Evolutionary conservation across 305 asterid genomes (phyloP).

Genomic region (Fraxinus greggii): DNA sequence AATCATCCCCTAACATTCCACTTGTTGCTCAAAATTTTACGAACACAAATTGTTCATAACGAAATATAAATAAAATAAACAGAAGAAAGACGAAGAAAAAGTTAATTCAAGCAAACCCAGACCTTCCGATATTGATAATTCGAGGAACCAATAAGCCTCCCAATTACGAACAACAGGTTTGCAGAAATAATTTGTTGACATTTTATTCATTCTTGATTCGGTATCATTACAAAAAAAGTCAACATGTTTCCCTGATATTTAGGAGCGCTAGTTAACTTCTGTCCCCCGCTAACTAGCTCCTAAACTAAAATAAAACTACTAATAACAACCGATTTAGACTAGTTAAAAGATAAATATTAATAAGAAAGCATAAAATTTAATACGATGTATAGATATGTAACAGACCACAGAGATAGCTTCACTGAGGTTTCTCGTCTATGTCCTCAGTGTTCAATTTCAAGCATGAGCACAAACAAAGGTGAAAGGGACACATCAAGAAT

Average conservation of each 20-base stretch:
- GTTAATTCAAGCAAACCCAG: not conserved
- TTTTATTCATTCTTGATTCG: not conserved
- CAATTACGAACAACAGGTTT: not conserved
- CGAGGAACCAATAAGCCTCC: not conserved
- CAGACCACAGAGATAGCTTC: not conserved
- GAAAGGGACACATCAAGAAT: not conserved
- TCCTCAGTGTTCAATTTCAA: not conserved
- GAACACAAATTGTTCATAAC: not conserved
- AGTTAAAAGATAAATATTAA: not conserved
- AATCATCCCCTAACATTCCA: not conserved
- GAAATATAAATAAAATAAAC: not conserved
- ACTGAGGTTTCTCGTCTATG: not conserved
- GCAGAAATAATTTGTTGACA: not conserved
- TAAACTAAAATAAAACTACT: not conserved
- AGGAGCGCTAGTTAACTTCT: not conserved
- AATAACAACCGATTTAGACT: not conserved
- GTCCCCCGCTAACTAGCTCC: not conserved
- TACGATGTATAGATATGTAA: not conserved
- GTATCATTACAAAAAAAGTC: not conserved
- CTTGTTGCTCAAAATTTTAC: not conserved
- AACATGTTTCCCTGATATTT: not conserved
- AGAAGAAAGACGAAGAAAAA: not conserved
- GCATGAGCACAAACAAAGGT: not conserved
- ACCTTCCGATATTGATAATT: not conserved
- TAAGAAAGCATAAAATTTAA: not conserved